Evolutionary conservation across 441 rosid species (phyloP).

Genomic region (Rhodomyrtus psidioides): DNA sequence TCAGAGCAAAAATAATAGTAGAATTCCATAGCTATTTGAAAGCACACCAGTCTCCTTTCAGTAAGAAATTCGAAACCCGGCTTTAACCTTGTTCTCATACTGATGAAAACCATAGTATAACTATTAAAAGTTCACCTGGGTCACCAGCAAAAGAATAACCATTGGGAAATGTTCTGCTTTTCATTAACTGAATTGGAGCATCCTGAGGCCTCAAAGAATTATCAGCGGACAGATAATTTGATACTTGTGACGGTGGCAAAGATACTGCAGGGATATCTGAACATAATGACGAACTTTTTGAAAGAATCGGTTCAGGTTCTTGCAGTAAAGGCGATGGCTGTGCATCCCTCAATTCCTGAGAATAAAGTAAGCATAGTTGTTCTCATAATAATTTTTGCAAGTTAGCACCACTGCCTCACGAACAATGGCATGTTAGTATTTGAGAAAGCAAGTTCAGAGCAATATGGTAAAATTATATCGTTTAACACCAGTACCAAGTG

Average conservation of each 20-base stretch:
- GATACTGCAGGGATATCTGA: constrained; percentile 20
- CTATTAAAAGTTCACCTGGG: constrained; percentile 25
- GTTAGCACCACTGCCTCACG: neutral
- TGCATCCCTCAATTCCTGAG: constrained; percentile 14
- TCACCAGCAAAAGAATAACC: constrained; percentile 36
- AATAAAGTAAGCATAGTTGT: neutral
- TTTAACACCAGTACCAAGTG: neutral
- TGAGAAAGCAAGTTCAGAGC: neutral
- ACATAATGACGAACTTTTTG: constrained; percentile 24
- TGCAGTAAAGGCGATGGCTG: constrained; percentile 5
- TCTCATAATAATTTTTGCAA: neutral
- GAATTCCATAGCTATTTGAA: neutral
- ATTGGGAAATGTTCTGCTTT: constrained; percentile 25
- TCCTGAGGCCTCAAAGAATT: constrained; percentile 21
- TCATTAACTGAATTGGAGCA: constrained; percentile 22
- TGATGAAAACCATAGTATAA: neutral
- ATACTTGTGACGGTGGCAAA: constrained; percentile 13
- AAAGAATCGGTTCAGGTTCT: constrained; percentile 22
- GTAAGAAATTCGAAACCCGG: neutral
- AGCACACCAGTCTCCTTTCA: neutral
- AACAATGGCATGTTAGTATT: neutral
- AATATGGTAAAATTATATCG: neutral
- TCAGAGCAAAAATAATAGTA: neutral
- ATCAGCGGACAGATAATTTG: constrained; percentile 29
- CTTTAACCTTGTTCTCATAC: neutral